These are phyloP conservation scores for Panaeolus cyanescens DNA, from an alignment of 768 basidiomycete species.

Conservation along the genomic window DNA sequence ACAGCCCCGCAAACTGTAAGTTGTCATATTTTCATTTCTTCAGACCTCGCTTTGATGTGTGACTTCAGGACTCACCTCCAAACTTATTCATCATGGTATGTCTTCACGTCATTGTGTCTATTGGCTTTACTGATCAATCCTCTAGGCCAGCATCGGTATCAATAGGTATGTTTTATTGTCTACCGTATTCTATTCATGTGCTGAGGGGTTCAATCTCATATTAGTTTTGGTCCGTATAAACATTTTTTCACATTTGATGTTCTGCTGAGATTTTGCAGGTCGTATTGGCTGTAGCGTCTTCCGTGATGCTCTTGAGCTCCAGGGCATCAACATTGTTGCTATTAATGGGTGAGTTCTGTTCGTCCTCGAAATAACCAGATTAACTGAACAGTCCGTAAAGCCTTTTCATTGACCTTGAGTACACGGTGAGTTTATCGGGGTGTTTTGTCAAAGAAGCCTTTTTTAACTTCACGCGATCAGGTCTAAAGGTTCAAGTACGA, in stretches of 20 bases:
- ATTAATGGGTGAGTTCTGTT: slow-evolving; percentile 89
- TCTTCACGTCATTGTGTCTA: background rate
- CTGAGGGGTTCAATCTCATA: too few species aligned
- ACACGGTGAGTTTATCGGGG: slow-evolving; percentile 70
- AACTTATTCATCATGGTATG: too few species aligned
- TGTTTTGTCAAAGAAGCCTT: too few species aligned
- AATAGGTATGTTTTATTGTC: slow-evolving; percentile 67
- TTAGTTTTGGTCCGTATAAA: slow-evolving; percentile 26
- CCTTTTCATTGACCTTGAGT: slow-evolving; percentile 95
- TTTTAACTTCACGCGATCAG: too few species aligned
- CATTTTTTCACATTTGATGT: slow-evolving; percentile 5
- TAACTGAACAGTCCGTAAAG: slow-evolving; percentile 40
- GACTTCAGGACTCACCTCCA: too few species aligned
- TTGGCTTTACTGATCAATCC: background rate
- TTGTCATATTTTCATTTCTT: background rate
- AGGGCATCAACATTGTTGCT: slow-evolving; percentile 83
- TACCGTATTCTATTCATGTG: slow-evolving; percentile 49
- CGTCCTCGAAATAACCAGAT: too few species aligned
- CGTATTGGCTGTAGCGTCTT: slow-evolving; percentile 99
- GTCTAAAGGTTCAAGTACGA: too few species aligned
- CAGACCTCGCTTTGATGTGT: too few species aligned
- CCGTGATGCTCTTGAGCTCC: slow-evolving; percentile 83
- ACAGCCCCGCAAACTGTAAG: slow-evolving; percentile 56
- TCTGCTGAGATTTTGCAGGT: slow-evolving; percentile 61
- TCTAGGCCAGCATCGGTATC: slow-evolving; percentile 84